Conservation (phyloP, 2,329 filamentous ascomycete species). For the Neonectria neomacrospora region DNA sequence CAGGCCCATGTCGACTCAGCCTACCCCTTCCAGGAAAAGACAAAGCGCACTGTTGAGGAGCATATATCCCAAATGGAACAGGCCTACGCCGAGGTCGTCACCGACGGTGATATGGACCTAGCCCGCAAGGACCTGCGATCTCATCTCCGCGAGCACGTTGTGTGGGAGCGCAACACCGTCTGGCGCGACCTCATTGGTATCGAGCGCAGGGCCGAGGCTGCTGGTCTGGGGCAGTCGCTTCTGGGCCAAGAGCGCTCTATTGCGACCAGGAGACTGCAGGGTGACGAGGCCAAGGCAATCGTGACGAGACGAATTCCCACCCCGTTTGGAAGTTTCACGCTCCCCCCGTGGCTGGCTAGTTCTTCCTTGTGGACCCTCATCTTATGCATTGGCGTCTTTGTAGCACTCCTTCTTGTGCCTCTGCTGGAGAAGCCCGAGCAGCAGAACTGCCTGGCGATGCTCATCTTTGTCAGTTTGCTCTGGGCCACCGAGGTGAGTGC, state of each 20-base stretch:
- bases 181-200: constrained; percentile 99
- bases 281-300: constrained; percentile 76
- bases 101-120: constrained; percentile 78
- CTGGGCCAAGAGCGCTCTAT: constrained; percentile 79
- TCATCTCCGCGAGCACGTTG: constrained; percentile 94
- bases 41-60: constrained; percentile 75
- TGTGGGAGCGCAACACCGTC: constrained; percentile 98
- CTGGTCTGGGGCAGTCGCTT: constrained; percentile 86
- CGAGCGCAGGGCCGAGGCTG: constrained; percentile 93
- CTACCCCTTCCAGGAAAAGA: constrained; percentile 82
- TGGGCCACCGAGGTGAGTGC: constrained; percentile 90
- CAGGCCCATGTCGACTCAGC: constrained; percentile 77
- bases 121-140: constrained; percentile 89
- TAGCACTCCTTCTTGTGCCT: constrained; percentile 77
- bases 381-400: constrained; percentile 76
- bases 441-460: constrained; percentile 93
- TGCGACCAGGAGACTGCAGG: constrained; percentile 78
- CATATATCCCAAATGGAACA: constrained; percentile 80
- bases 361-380: constrained; percentile 83
- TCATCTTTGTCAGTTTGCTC: constrained; percentile 91
- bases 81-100: constrained; percentile 84
- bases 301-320: constrained; percentile 77
- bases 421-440: constrained; percentile 90
- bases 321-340: constrained; percentile 79
- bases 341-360: constrained; percentile 86